Base-by-base conservation (phyloP, 2,329 filamentous ascomycete species). In the Exserohilum turcica region DNA sequence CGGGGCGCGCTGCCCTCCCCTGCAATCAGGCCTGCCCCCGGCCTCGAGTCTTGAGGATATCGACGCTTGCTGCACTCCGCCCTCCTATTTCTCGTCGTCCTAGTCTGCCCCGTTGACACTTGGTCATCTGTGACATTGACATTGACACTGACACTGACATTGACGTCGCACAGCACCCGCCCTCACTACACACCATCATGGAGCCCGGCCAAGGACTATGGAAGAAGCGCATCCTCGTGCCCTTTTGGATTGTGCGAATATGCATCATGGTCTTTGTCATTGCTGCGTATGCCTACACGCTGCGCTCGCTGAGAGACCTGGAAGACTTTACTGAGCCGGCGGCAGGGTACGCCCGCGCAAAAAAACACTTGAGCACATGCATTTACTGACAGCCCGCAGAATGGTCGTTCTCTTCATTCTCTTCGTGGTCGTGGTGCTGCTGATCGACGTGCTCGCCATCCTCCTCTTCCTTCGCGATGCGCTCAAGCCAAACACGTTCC, bases 151-250 rank as follows among this genome's bases (percentile, higher is more conserved):
- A 28, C 24, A 24, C 7, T 24, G 21, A 24, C 35, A 8, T 16
- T 18, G 10, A 19, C 18, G 10, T n/a, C n/a, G n/a, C n/a, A n/a
- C n/a, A n/a, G n/a, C n/a, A n/a, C n/a, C 35, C 16, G 16, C 16
- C 24, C 38, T n/a, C 3, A 21, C 13, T 5, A 29, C 15, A 29
- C 38, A 16, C 49, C 53, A 63, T 27, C 43, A 70, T 70, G 65
- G 56, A 63, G 32, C 55, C 56, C 33, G 57, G 60, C 55, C 51
- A 63, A 13, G 59, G 58, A 13, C 21, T 64, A 9, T 76, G 72
- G 72, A 70, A 74, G 60, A 75, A 74, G 65, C 69, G 73, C 40
- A 61, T 76, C 31, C 61, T 76, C 36, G 55, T 76, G 9, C 73
- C 74, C 3, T 69, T 74, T 48, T 76, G 73, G 74, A 48, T 64